A percentile compares a stretch with the other conserved stretches of the same genome.
phyloP scores from a whole-genome alignment of 176 grass and related monocot genomes.

The Coix lacrymajobi region DNA sequence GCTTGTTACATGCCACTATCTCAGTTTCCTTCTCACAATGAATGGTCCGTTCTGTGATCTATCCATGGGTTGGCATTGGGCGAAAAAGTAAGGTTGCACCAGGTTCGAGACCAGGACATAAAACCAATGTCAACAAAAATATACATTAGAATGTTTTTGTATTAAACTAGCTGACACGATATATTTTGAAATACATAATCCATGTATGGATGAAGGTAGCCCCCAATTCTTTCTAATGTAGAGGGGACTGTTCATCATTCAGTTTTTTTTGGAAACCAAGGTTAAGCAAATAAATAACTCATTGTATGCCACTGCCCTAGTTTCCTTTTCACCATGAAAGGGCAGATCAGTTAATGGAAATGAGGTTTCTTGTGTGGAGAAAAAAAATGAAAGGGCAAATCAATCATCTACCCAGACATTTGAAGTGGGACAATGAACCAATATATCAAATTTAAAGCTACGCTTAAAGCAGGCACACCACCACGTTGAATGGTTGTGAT shows the following conservation, averaged over 20 bases:
- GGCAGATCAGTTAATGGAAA: too few relatives aligned
- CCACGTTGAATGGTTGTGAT: background rate
- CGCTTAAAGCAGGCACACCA: background rate
- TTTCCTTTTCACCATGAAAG: conserved; percentile 14
- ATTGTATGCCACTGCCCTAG: conserved; percentile 31
- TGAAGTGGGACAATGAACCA: background rate
- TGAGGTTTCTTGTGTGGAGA: too few relatives aligned
- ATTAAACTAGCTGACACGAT: background rate
- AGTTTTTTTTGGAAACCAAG: conserved; percentile 48
- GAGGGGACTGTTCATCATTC: conserved; percentile 60
- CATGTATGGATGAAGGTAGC: conserved; percentile 47
- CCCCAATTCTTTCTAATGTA: conserved; percentile 50
- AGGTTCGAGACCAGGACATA: background rate
- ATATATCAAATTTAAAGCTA: background rate
- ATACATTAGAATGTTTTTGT: background rate
- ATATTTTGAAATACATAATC: background rate
- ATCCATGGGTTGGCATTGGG: background rate
- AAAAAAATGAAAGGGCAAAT: background rate
- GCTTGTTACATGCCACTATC: conserved; percentile 38
- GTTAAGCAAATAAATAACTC: conserved; percentile 38
- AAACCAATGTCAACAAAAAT: background rate
- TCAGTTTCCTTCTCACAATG: conserved; percentile 23
- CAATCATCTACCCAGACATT: background rate
- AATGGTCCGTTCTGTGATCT: background rate
- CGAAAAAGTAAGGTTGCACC: background rate